These are phyloP conservation scores for Cyclanthera cordifolia DNA, from an alignment of 306 rosid genomes.

Conservation along the genomic window DNA sequence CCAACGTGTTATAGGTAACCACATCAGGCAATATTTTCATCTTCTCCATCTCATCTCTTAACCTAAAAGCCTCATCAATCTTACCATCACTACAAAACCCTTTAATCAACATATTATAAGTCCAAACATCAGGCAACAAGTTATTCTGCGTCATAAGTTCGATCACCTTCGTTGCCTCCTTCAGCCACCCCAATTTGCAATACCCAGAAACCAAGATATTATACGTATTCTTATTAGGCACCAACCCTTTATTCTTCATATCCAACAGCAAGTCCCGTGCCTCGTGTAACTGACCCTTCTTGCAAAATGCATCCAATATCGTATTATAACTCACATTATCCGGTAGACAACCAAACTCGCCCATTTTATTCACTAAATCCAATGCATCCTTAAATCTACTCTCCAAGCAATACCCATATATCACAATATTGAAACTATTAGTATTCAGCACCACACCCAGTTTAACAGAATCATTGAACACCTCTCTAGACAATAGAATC, in stretches of 20 bases:
- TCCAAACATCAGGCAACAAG: constrained; percentile 61
- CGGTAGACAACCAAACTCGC: constrained; percentile 40
- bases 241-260: constrained; percentile 45
- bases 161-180: constrained; percentile 57
- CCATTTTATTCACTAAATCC: constrained; percentile 33
- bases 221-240: constrained; percentile 46
- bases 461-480: constrained; percentile 30
- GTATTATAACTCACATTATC: constrained; percentile 72
- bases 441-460: constrained; percentile 38
- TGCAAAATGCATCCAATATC: constrained; percentile 45
- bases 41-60: constrained; percentile 58
- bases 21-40: constrained; percentile 50
- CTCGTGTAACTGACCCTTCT: constrained; percentile 38
- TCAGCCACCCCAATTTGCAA: constrained; percentile 58
- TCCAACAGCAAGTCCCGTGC: constrained; percentile 49
- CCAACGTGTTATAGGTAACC: constrained; percentile 78
- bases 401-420: constrained; percentile 45
- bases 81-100: constrained; percentile 63
- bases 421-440: constrained; percentile 51
- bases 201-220: constrained; percentile 75
- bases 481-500: constrained; percentile 21
- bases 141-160: constrained; percentile 45
- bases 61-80: constrained; percentile 54
- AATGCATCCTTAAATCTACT: constrained; percentile 38
- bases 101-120: constrained; percentile 56